phyloP scores from a whole-genome alignment of 805 yeast species.

The Spathaspora hagerdaliae region DNA sequence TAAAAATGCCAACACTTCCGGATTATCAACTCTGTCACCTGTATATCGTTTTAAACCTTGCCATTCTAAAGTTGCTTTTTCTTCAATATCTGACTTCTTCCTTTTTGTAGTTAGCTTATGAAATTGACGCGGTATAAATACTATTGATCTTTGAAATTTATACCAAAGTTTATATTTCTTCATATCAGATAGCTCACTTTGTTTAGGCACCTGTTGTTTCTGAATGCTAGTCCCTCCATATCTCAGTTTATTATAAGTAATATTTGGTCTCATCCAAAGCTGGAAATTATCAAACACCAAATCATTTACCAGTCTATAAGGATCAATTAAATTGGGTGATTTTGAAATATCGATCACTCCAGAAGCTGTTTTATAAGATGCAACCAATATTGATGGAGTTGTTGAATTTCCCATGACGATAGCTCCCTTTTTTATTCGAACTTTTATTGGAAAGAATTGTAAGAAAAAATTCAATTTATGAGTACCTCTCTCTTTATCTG shows the following conservation, averaged over 20 bases:
- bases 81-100: not conserved
- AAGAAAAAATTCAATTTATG: constrained; percentile 16
- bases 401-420: constrained; percentile 74
- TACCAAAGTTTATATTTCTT: constrained; percentile 20
- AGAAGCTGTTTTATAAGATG: constrained; percentile 50
- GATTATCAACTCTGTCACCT: constrained; percentile 29
- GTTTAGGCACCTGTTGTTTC: constrained; percentile 1
- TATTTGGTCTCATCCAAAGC: constrained; percentile 64
- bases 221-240: constrained; percentile 1
- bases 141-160: constrained; percentile 16
- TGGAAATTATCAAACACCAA: constrained; percentile 50
- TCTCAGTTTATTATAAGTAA: constrained; percentile 44
- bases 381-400: constrained; percentile 69
- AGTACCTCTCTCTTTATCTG: not conserved
- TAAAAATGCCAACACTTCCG: constrained; percentile 23
- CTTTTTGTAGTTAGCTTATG: constrained; percentile 2
- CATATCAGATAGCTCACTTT: constrained; percentile 6
- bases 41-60: constrained; percentile 71
- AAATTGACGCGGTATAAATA: constrained; percentile 4
- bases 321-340: constrained; percentile 49
- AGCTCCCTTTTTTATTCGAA: constrained; percentile 63
- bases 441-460: constrained; percentile 55
- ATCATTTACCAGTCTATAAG: constrained; percentile 45
- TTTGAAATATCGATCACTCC: constrained; percentile 57
- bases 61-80: constrained; percentile 45